phyloP scores from a whole-genome alignment of 495 filamentous ascomycete species.

The Rhypophila decipiens region DNA sequence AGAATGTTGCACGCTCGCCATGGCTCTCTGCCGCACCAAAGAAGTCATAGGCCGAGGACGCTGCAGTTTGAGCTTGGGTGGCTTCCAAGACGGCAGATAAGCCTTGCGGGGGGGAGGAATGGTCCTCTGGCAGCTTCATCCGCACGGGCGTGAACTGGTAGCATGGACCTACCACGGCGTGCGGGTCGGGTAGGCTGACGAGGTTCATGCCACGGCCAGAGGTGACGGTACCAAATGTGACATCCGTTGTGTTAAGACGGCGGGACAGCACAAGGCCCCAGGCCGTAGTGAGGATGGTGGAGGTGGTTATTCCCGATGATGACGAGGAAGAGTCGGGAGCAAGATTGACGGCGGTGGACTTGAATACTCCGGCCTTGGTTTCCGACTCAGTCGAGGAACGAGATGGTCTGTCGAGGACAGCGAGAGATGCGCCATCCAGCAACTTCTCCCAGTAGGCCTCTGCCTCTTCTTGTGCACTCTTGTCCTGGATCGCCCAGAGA shows the following conservation, averaged over 20 bases:
- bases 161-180: slow-evolving; percentile 40
- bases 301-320: slow-evolving; percentile 49
- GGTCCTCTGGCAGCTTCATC: slow-evolving; percentile 18
- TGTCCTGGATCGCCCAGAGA: no score
- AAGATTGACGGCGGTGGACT: no score
- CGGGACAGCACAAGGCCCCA: slow-evolving; percentile 57
- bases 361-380: no score
- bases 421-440: no score
- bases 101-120: slow-evolving; percentile 11
- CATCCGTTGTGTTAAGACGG: slow-evolving; percentile 39
- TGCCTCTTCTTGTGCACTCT: no score
- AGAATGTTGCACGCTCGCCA: slow-evolving; percentile 20
- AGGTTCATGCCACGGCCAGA: slow-evolving; percentile 53
- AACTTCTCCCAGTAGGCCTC: no score
- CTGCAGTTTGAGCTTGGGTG: slow-evolving; percentile 33
- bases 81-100: slow-evolving; percentile 27
- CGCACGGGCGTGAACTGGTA: slow-evolving; percentile 40
- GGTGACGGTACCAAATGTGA: slow-evolving; percentile 56
- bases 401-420: no score
- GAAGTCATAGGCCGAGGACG: slow-evolving; percentile 28
- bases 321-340: no score
- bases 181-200: slow-evolving; percentile 32
- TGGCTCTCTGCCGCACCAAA: slow-evolving; percentile 29
- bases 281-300: slow-evolving; percentile 52
- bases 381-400: no score